Conservation (phyloP, 1,284 basidiomycete genomes). For the Cutaneotrichosporon dermatis region DNA sequence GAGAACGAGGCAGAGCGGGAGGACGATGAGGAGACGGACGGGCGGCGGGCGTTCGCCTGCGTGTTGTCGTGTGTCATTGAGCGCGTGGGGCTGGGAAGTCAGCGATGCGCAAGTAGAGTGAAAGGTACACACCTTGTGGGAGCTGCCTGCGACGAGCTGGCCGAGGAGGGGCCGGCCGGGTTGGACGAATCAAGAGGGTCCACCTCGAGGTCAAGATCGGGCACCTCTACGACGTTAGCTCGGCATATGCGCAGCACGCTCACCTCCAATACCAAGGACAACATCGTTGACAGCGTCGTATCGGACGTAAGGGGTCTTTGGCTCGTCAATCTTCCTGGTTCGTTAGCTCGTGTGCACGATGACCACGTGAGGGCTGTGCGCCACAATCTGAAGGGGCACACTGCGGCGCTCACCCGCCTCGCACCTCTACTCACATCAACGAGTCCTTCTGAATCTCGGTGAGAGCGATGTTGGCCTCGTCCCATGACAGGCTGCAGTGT, state of each 20-base stretch:
- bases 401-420: too few relatives aligned
- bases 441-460: slow-evolving; percentile 90
- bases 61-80: slow-evolving; percentile 16
- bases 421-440: slow-evolving; percentile 58
- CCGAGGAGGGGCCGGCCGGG: neutral
- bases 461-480: slow-evolving; percentile 81
- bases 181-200: neutral
- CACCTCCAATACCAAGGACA: slow-evolving; percentile 61
- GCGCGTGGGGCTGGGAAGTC: slow-evolving; percentile 5
- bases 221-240: slow-evolving; percentile 55
- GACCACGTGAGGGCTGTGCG: neutral
- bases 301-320: slow-evolving; percentile 90
- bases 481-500: slow-evolving; percentile 67
- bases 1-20: slow-evolving; percentile 77
- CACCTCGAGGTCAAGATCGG: slow-evolving; percentile 36
- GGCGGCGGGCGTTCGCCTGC: slow-evolving; percentile 22
- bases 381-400: too few relatives aligned
- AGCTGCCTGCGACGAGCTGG: neutral
- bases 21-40: slow-evolving; percentile 63
- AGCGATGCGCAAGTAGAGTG: too few relatives aligned
- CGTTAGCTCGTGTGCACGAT: neutral
- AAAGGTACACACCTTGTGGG: neutral
- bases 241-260: neutral
- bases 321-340: slow-evolving; percentile 79
- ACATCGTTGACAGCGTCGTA: slow-evolving; percentile 81